Evolutionary conservation across 768 basidiomycete species (phyloP), one percentile per base, ranked within the genome.

Genomic region (Boletus vermiculosoides): DNA sequence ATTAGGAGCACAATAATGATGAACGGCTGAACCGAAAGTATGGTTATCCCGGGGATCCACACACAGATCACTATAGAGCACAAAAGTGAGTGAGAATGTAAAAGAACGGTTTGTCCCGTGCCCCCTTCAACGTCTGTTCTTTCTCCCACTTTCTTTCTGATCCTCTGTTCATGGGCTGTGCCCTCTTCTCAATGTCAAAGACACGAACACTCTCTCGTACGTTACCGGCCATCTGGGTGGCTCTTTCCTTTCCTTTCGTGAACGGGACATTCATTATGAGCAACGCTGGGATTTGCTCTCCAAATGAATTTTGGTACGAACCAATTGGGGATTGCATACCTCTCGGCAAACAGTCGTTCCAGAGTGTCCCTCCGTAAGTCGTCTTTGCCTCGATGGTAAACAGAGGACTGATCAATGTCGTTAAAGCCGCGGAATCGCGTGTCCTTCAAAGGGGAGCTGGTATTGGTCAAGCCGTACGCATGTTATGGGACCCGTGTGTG

Each of bases 401-500:
- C 51, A 45, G 15, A 28, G 9, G 8, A n/a, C 22, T 48, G 52
- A 60, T 56, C 6, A 4, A 45, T 49, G 34, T 45, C 44, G 20
- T 23, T 36, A 42, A 39, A 67, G 65, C 12, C 18, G 31, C 16
- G 57, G 56, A 53, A 49, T 28, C 22, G 23, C 40, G 7, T 66
- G 56, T 45, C 58, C 56, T 46, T 49, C 15, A 22, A 23, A 52
- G 15, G 61, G 30, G 15, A 37, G 22, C 18, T 57, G 64, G 60
- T 55, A 62, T 47, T 63, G 64, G 64, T 60, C 64, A 30, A 60
- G 44, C 48, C 44, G 61, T 63, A 47, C 23, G 58, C 22, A 28
- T 45, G 30, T 34, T 44, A 9, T 23, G 1, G 20, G 20, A 36
- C 23, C 34, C 22, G 56, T 23, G 22, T 22, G 18, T 9, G 41